phyloP scores from a whole-genome alignment of 2,329 filamentous ascomycete genomes.

The Clathrospora elynae region DNA sequence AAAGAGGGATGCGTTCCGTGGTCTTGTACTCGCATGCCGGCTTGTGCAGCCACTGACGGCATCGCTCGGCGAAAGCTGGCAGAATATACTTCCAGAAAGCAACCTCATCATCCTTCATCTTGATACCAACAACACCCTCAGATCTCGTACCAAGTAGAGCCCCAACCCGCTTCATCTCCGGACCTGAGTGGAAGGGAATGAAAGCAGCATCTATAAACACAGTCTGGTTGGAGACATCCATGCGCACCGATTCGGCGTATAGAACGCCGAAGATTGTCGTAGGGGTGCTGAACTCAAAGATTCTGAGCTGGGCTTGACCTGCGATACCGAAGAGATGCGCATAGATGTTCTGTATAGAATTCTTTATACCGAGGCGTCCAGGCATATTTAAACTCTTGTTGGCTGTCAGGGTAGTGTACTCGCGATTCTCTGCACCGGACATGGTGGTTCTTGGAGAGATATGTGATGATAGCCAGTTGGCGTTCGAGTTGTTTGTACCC shows the following conservation, averaged over 20 bases:
- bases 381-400: neutral
- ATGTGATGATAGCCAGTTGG: neutral
- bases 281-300: neutral
- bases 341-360: slow-evolving; percentile 11
- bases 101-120: slow-evolving; percentile 19
- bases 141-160: slow-evolving; percentile 1
- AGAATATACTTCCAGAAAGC: slow-evolving; percentile 23
- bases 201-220: slow-evolving; percentile 44
- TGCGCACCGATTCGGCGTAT: slow-evolving; percentile 33
- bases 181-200: slow-evolving; percentile 29
- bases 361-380: slow-evolving; percentile 31
- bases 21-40: slow-evolving; percentile 30
- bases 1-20: slow-evolving; percentile 4
- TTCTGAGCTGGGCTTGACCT: slow-evolving; percentile 6
- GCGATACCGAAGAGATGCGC: slow-evolving; percentile 15
- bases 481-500: neutral
- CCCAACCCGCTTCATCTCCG: slow-evolving; percentile 7
- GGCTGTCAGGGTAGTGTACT: neutral
- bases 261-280: slow-evolving; percentile 23
- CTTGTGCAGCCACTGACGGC: slow-evolving; percentile 47
- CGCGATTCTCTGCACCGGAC: neutral
- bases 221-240: slow-evolving; percentile 42
- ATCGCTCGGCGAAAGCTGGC: slow-evolving; percentile 37
- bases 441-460: neutral
- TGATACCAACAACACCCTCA: slow-evolving; percentile 16